A percentile compares a stretch with the other conserved stretches of the same genome.
Conservation (phyloP, 352 stramenopile species). For the Globisporangium acanthophoron region DNA sequence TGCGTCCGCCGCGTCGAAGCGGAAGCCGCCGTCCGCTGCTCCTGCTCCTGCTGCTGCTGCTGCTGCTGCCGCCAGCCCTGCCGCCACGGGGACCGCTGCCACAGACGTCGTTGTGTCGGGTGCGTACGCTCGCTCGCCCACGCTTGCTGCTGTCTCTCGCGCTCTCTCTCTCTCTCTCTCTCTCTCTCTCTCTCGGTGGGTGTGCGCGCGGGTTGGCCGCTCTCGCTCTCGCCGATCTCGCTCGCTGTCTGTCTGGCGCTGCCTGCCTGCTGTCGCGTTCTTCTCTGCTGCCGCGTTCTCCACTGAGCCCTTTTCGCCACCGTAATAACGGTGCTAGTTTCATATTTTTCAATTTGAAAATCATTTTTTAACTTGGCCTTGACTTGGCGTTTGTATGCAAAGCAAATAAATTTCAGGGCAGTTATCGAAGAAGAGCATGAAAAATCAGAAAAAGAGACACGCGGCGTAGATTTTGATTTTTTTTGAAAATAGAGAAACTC, state of each 20-base stretch:
- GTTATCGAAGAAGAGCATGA: no score
- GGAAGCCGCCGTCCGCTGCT: constrained; percentile 11
- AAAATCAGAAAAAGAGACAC: not conserved
- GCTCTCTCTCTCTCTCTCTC: constrained; percentile 1
- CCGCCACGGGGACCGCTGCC: constrained; percentile 14
- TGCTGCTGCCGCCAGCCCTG: constrained; percentile 11
- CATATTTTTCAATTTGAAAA: not conserved
- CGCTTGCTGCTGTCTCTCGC: not conserved
- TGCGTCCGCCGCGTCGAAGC: constrained; percentile 12
- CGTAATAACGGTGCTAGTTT: not conserved
- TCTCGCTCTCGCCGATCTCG: not conserved
- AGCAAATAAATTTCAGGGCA: not conserved
- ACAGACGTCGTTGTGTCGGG: constrained; percentile 30
- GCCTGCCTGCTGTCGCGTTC: not conserved
- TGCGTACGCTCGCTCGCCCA: not conserved
- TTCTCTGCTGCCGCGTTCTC: not conserved
- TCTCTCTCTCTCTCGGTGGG: not conserved
- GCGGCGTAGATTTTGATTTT: no score
- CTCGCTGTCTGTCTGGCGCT: not conserved
- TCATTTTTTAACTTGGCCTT: not conserved
- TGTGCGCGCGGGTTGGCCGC: not conserved
- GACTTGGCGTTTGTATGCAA: not conserved
- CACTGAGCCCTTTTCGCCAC: not conserved
- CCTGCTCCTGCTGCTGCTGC: constrained; percentile 9
- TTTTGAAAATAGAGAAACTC: no score